Evolutionary conservation across 495 filamentous ascomycete genomes (phyloP).

Genomic region (Extremus antarcticus): DNA sequence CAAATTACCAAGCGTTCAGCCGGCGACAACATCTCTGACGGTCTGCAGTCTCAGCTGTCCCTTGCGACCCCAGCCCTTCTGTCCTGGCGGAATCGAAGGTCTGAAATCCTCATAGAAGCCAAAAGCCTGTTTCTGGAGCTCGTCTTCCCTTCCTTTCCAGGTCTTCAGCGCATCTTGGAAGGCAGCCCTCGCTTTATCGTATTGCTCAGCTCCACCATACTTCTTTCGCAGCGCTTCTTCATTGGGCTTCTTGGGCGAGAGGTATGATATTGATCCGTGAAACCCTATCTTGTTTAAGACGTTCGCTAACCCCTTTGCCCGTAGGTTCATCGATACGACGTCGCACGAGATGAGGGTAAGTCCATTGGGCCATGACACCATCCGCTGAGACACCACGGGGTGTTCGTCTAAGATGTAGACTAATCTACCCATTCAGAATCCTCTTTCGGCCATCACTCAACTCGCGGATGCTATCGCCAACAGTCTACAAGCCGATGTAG

Average conservation of each 20-base stretch:
- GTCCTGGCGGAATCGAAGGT: conserved; percentile 13
- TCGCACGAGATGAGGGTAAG: conserved; percentile 22
- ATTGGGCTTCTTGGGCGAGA: conserved; percentile 17
- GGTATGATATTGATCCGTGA: too few relatives aligned
- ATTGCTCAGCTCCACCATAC: conserved; percentile 13
- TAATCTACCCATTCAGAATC: conserved; percentile 19
- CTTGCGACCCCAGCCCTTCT: conserved; percentile 23
- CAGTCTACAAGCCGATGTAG: not conserved
- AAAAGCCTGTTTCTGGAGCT: conserved; percentile 18
- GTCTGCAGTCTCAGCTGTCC: conserved; percentile 17
- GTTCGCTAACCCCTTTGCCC: too few relatives aligned
- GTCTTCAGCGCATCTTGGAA: conserved; percentile 13
- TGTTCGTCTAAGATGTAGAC: not conserved
- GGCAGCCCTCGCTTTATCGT: conserved; percentile 4
- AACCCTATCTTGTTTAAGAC: too few relatives aligned
- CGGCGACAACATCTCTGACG: not conserved
- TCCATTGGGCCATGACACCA: not conserved
- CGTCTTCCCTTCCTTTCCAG: conserved; percentile 19
- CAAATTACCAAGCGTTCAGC: not conserved
- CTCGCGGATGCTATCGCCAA: conserved; percentile 22
- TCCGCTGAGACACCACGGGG: not conserved
- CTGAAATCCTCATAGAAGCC: conserved; percentile 20
- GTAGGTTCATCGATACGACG: conserved; percentile 28
- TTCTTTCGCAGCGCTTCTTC: conserved; percentile 15
- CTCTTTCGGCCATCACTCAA: conserved; percentile 23